A percentile compares a stretch with the other conserved stretches of the same genome.
These are phyloP conservation scores for Mortierella sp. DNA, from an alignment of 371 early-diverging fungal genomes.

Conservation along the genomic window DNA sequence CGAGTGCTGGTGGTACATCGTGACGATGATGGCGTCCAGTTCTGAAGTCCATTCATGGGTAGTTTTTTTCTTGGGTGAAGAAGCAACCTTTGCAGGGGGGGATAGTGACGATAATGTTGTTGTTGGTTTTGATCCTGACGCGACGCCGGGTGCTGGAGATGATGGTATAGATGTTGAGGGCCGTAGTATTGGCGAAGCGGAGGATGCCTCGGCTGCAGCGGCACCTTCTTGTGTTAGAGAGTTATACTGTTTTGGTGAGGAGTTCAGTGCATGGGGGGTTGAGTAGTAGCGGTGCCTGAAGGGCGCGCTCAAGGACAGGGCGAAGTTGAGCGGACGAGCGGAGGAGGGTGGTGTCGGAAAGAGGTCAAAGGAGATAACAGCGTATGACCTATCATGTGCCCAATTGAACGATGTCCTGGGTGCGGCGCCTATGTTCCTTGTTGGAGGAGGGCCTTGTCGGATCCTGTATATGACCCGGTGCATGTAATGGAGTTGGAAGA, in stretches of 20 bases:
- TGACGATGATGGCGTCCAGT: conserved; percentile 27
- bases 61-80: background rate
- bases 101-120: background rate
- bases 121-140: background rate
- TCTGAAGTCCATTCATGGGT: conserved; percentile 18
- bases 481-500: conserved; percentile 6
- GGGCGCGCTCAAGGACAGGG: background rate
- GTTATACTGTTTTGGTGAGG: background rate
- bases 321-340: background rate
- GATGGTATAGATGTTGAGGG: background rate
- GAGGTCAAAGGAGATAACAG: conserved; percentile 13
- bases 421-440: conserved; percentile 7
- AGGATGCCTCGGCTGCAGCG: too few relatives aligned
- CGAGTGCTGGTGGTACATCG: conserved; percentile 14
- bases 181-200: background rate
- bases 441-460: conserved; percentile 1
- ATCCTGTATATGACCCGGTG: conserved; percentile 22
- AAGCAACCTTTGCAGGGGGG: background rate
- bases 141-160: background rate
- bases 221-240: background rate
- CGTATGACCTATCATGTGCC: background rate
- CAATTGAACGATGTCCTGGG: background rate
- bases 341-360: background rate
- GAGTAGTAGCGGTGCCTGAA: conserved; percentile 2
- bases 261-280: background rate